Base-by-base conservation (phyloP, 768 basidiomycete species). In the Mycena amicta region DNA sequence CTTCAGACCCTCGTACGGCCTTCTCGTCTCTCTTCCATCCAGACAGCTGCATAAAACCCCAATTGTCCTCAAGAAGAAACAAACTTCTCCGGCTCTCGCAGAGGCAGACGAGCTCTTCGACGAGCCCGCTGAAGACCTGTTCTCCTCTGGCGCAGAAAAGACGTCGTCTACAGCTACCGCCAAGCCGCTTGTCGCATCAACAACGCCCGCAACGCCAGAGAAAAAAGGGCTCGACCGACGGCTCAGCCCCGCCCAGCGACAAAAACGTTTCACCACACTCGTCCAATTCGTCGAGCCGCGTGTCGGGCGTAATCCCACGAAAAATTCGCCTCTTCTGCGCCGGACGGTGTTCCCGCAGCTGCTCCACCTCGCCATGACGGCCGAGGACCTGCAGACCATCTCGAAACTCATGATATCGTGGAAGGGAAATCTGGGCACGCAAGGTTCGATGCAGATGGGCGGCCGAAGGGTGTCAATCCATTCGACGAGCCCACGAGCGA, bases 371-470 rank as follows among this genome's bases (percentile, higher is more conserved):
- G 23, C 62, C 11, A 57, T 31, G 16, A 57, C 31, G 5, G 30
- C 62, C 15, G 53, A 54, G 22, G 57, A 64, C 28, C 20, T 64
- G 13, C 55, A 51, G 22, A 57, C 39, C 2, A 55, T 64, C 50
- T 46, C 59, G 2, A 53, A 46, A 5, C 59, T 64, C 53, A 64
- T 64, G 62, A 49, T 41, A 2, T 28, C 43, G 12, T 64, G 62
- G 62, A 64, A 64, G 59, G 62, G 62, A 6, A 52, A 53, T 5
- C 46, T 64, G 18, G 62, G 62, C 2, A 64, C 62, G 12, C 59
- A 64, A 58, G 62, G 37, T 37, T 55, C 12, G 53, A 40, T 0
- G 41, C 49, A 13, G 50, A 64, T 25, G 62, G 62, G n/a, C 47
- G 55, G 40, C 59, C 59, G 3, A 60, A 57, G 45, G 62, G 62